Base-by-base conservation (phyloP, 306 rosid species). In the Vachellia pachyceras region DNA sequence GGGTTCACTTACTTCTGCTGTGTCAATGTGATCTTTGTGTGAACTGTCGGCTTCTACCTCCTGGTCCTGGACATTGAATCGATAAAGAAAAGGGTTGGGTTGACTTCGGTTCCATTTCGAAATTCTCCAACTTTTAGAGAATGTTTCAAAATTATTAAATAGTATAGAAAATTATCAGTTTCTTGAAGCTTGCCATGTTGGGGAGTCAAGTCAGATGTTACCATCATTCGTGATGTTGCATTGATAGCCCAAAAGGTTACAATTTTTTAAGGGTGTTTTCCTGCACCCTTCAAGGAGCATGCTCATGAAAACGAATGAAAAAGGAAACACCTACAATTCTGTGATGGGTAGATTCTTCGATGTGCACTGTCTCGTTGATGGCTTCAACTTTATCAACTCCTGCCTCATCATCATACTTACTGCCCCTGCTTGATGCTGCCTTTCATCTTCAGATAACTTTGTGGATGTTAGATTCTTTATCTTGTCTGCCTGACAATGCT, bases 301-400 rank as follows among this genome's bases (percentile, higher is more conserved):
- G 7, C 71, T 35, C 46, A 2, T 55, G 72, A 17, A 68, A 68
- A 68, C n/a, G 50, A 40, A 68, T 8, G 36, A 10, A 18, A 66
- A 66, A 5, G 46, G 17, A 15, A 55, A 41, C 50, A 22, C 54
- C 37, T 42, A 7, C 41, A 69, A 69, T 42, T 69, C 58, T 7
- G 20, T 45, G 49, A n/a, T 17, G 29, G 72, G 42, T 45, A 40
- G 15, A 47, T 63, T 79, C 84, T 36, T 63, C 74, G 18, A 55
- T 39, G 18, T 29, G 5, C 55, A 1, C 77, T 66, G 20, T 73
- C 57, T 76, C 85, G 68, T 77, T 69, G 20, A 40, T 58, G 17
- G 65, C 77, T 77, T 82, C 84, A 57, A 42, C 57, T 50, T 74
- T 50, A 25, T 65, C 75, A 23, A 17, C 84, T 76, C 76, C 50